phyloP scores from a whole-genome alignment of 805 yeast species.

The Huiozyma naganishii region DNA sequence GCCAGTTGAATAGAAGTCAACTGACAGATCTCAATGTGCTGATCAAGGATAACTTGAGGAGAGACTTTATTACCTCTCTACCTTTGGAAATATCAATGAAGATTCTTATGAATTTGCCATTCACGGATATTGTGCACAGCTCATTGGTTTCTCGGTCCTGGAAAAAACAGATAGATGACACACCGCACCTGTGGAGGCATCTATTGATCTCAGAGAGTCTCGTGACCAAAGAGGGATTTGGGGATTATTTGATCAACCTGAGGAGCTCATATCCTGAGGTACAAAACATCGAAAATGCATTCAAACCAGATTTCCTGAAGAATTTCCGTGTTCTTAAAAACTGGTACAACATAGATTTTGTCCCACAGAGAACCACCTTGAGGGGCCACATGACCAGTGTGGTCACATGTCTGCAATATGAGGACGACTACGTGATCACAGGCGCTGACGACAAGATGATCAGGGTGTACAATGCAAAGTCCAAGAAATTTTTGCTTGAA shows the following conservation, averaged over 20 bases:
- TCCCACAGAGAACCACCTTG: slow-evolving; percentile 56
- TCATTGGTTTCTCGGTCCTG: slow-evolving; percentile 60
- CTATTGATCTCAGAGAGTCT: slow-evolving; percentile 53
- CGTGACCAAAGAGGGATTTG: slow-evolving; percentile 38
- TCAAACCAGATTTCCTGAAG: slow-evolving; percentile 38
- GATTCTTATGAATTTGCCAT: slow-evolving; percentile 56
- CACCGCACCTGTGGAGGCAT: slow-evolving; percentile 59
- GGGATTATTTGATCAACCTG: slow-evolving; percentile 19
- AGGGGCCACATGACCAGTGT: slow-evolving; percentile 68
- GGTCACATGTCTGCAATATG: slow-evolving; percentile 92
- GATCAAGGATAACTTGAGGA: slow-evolving; percentile 36
- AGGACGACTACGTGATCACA: slow-evolving; percentile 79
- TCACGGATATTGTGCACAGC: slow-evolving; percentile 46
- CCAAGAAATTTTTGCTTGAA: slow-evolving; percentile 53
- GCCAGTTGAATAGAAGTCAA: slow-evolving; percentile 18
- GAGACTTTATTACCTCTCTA: slow-evolving; percentile 60
- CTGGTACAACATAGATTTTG: slow-evolving; percentile 70
- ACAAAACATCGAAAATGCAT: slow-evolving; percentile 26
- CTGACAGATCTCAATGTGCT: slow-evolving; percentile 24
- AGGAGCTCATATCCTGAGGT: slow-evolving; percentile 19
- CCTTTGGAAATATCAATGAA: slow-evolving; percentile 68
- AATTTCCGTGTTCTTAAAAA: slow-evolving; percentile 72
- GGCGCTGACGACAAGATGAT: slow-evolving; percentile 85
- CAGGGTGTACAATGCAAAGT: slow-evolving; percentile 65
- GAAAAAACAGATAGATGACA: slow-evolving; percentile 51